Conservation (phyloP, 176 grass and related monocot genomes). For the Musa schizocarpa region DNA sequence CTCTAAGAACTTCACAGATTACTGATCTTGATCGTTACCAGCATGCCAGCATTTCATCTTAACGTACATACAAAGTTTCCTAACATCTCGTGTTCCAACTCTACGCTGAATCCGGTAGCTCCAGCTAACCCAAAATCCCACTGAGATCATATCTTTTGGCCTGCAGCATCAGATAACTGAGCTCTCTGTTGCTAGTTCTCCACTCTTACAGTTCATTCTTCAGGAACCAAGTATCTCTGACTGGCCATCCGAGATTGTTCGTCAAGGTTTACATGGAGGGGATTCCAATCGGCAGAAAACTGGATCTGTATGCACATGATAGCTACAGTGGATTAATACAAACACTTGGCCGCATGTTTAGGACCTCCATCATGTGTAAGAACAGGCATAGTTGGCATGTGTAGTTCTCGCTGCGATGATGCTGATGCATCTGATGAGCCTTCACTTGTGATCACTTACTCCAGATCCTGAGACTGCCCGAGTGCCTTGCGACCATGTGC, state of each 20-base stretch:
- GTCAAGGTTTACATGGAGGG: constrained; percentile 76
- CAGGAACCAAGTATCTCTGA: constrained; percentile 1
- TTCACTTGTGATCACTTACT: neutral
- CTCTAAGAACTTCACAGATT: too few species aligned
- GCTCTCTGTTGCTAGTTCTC: constrained; percentile 1
- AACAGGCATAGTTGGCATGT: neutral
- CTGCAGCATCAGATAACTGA: neutral
- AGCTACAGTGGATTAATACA: constrained; percentile 37
- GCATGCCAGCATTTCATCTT: too few species aligned
- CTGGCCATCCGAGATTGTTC: constrained; percentile 16
- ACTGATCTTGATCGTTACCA: too few species aligned
- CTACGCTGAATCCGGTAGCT: too few species aligned
- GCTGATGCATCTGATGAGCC: too few species aligned
- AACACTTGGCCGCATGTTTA: constrained; percentile 51
- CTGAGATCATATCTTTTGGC: too few species aligned
- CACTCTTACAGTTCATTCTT: neutral
- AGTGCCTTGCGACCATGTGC: constrained; percentile 28
- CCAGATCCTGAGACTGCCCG: constrained; percentile 35
- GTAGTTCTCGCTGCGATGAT: too few species aligned
- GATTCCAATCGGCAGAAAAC: constrained; percentile 54
- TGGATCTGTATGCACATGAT: constrained; percentile 35
- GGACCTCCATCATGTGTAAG: constrained; percentile 48
- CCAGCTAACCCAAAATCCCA: too few species aligned
- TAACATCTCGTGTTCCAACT: too few species aligned
- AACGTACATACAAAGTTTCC: too few species aligned